Evolutionary conservation across 1,284 basidiomycete species (phyloP).

Genomic region (Irpex rosettiformis): DNA sequence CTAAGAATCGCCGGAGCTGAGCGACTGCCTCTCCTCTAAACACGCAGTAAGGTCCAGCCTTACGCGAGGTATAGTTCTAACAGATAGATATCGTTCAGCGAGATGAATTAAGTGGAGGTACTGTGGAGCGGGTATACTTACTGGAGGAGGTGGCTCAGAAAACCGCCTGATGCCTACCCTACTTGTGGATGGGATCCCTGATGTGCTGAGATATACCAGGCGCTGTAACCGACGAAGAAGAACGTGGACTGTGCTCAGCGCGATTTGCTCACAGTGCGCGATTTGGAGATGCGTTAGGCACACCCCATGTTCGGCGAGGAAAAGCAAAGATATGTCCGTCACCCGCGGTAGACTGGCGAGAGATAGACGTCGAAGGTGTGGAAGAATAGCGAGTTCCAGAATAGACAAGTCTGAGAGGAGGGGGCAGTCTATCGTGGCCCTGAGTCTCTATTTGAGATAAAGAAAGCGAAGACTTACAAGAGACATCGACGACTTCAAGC

Average conservation of each 20-base stretch:
- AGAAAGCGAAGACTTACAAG: constrained; percentile 55
- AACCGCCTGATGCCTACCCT: constrained; percentile 75
- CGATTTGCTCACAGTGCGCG: constrained; percentile 84
- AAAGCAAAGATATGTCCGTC: constrained; percentile 66
- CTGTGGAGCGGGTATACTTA: constrained; percentile 47
- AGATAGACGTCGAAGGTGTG: constrained; percentile 74
- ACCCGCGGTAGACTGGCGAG: constrained; percentile 71
- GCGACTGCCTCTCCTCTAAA: constrained; percentile 74
- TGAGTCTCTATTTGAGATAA: not conserved
- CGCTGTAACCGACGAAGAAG: constrained; percentile 62
- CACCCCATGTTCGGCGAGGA: constrained; percentile 60
- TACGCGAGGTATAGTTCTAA: constrained; percentile 21
- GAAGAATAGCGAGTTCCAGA: constrained; percentile 75
- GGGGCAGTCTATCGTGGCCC: constrained; percentile 57
- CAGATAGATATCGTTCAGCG: constrained; percentile 12
- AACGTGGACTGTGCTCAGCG: constrained; percentile 75
- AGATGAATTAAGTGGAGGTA: constrained; percentile 12
- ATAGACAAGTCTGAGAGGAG: constrained; percentile 84
- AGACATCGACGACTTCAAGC: constrained; percentile 82
- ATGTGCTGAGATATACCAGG: constrained; percentile 78
- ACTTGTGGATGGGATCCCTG: constrained; percentile 78
- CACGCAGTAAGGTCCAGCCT: constrained; percentile 73
- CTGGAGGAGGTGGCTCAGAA: constrained; percentile 74
- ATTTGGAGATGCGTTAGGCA: constrained; percentile 83
- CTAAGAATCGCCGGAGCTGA: constrained; percentile 60